Evolutionary conservation across 345 rosid species (phyloP).

Genomic region (Populus ilicifolia): DNA sequence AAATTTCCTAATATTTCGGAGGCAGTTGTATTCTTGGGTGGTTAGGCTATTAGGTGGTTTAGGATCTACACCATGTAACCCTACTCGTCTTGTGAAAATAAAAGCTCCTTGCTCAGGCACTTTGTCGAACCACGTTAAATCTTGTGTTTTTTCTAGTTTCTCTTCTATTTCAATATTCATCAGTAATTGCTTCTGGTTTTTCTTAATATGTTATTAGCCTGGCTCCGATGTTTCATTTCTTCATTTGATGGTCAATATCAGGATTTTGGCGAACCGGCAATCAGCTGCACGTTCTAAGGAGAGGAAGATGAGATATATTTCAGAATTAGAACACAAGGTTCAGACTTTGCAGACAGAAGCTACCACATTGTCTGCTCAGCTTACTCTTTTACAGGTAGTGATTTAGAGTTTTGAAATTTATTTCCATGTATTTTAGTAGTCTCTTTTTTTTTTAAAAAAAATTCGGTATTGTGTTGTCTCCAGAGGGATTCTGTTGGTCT

Average conservation of each 20-base stretch:
- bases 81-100: no score
- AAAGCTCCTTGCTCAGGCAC: no score
- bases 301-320: constrained; percentile 88
- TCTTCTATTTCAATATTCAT: neutral
- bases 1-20: no score
- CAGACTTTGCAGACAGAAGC: constrained; percentile 97
- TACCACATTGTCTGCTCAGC: constrained; percentile 91
- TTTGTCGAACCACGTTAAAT: no score
- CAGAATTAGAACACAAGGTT: constrained; percentile 92
- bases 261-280: constrained; percentile 90
- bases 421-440: neutral
- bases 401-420: neutral
- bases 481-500: constrained; percentile 95
- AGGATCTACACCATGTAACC: no score
- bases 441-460: neutral
- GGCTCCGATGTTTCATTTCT: neutral
- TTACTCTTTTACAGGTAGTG: constrained; percentile 78
- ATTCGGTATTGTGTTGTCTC: constrained; percentile 3
- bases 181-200: neutral
- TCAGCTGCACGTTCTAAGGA: constrained; percentile 98
- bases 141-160: no score
- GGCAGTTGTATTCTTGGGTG: no score
- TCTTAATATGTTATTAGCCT: no score
- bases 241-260: constrained; percentile 22
- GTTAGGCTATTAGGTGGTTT: no score